Base-by-base conservation (phyloP, 208 protist genomes). In the Leishmania mexicana region DNA sequence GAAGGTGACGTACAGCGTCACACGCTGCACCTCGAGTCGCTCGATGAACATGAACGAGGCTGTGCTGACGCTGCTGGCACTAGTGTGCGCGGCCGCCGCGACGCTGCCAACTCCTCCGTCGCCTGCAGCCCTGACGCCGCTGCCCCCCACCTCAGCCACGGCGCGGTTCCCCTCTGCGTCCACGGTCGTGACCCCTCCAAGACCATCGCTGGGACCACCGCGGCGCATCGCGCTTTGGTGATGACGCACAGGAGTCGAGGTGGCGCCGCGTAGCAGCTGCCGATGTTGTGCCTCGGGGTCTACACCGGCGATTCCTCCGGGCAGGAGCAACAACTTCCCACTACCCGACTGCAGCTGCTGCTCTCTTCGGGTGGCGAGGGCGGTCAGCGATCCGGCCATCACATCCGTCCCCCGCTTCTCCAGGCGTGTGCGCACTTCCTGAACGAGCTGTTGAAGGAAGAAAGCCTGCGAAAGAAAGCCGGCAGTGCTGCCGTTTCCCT, bases 1-100 rank as follows among this genome's bases (percentile, higher is more conserved):
- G 58, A 95, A 92, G n/a, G 91, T 91, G 19, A 96, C 78, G 77
- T 89, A 94, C 45, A 94, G 75, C 17, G 88, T 88, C 40, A 96
- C 70, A 28, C 86, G 84, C 28, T 85, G 83, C 38, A 96, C 71
- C 49, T 79, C 75, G 38, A 93, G 81, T 6, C 84, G 81, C 83
- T 93, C 90, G 24, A 94, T 81, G 65, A 90, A 88, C 57, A 96
- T 67, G 72, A 93, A 84, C 31, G 82, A 75, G 21, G 83, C 76
- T 28, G 77, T 76, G 47, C 49, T 79, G 40, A 80, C 81, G 78
- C 31, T 76, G 13, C 65, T 62, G 7, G 31, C 72, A 54, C 28
- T 24, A 42, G 10, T 1, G 72, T 40, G 28, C 1, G 67, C 17
- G 7, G 67, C 15, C 51, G 67, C 24, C 28, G 49, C 49, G 17